Conservation (phyloP, 805 yeast species). For the Ogataea dorogensis region DNA sequence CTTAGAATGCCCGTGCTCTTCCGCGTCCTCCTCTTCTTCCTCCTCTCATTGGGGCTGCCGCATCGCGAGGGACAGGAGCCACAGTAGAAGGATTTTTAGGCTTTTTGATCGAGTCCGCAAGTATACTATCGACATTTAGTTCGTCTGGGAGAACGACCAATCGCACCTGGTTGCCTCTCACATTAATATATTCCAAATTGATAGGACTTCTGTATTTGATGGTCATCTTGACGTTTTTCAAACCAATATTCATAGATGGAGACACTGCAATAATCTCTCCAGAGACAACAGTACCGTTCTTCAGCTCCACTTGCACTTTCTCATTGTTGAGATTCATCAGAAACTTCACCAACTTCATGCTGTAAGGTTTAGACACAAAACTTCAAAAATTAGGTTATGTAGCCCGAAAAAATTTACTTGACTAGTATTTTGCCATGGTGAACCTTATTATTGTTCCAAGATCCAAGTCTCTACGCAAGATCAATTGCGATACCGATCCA, state of each 20-base stretch:
- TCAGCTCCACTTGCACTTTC: constrained; percentile 85
- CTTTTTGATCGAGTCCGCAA: constrained; percentile 50
- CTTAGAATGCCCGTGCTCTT: constrained; percentile 33
- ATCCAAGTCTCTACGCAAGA: constrained; percentile 53
- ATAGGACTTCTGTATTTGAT: constrained; percentile 68
- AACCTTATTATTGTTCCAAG: constrained; percentile 55
- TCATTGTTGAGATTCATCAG: constrained; percentile 83
- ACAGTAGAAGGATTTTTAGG: constrained; percentile 43
- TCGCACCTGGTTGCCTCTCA: constrained; percentile 87
- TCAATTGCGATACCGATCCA: constrained; percentile 41
- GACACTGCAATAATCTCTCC: constrained; percentile 85
- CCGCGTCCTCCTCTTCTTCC: constrained; percentile 32
- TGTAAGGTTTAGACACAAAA: constrained; percentile 2
- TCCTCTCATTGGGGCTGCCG: constrained; percentile 28
- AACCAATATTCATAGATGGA: constrained; percentile 85
- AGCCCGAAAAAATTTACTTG: constrained; percentile 13
- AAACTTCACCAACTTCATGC: constrained; percentile 70
- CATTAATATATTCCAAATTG: constrained; percentile 70
- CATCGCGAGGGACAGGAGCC: constrained; percentile 34
- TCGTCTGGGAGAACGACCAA: constrained; percentile 84
- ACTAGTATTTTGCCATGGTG: constrained; percentile 36
- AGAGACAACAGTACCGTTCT: constrained; percentile 82
- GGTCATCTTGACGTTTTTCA: constrained; percentile 78
- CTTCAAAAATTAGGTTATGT: constrained; percentile 10
- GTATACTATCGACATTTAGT: constrained; percentile 63